phyloP scores from a whole-genome alignment of 805 yeast genomes.

The Ogataea siamensis region DNA sequence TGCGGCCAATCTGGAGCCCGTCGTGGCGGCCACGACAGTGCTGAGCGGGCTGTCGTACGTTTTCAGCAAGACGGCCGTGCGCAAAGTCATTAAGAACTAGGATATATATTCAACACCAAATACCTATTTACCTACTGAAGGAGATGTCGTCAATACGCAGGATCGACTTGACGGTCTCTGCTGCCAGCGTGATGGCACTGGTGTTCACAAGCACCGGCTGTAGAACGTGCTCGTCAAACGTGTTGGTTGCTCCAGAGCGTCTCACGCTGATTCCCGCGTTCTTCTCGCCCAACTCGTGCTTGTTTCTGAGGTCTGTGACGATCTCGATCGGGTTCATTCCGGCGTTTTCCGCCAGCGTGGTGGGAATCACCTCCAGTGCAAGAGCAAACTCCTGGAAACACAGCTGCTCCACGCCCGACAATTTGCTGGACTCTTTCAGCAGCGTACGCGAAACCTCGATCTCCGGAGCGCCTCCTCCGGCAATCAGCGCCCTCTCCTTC shows the following conservation, averaged over 20 bases:
- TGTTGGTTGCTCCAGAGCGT: slow-evolving; percentile 88
- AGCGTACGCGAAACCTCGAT: slow-evolving; percentile 79
- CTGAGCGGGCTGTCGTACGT: slow-evolving; percentile 78
- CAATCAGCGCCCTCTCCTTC: slow-evolving; percentile 83
- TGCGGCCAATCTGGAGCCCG: slow-evolving; percentile 40
- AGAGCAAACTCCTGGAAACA: slow-evolving; percentile 91
- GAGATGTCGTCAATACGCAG: slow-evolving; percentile 97
- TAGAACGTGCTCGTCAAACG: slow-evolving; percentile 88
- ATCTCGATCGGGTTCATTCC: slow-evolving; percentile 89
- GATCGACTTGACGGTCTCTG: slow-evolving; percentile 95
- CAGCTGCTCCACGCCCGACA: slow-evolving; percentile 84
- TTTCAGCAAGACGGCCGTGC: slow-evolving; percentile 64
- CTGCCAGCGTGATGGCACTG: slow-evolving; percentile 89
- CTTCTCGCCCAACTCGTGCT: slow-evolving; percentile 86
- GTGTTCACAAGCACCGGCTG: slow-evolving; percentile 96
- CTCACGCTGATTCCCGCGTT: slow-evolving; percentile 96
- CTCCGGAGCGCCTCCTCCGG: slow-evolving; percentile 99
- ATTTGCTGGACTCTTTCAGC: slow-evolving; percentile 64
- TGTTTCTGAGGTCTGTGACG: slow-evolving; percentile 86
- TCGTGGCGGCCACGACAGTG: slow-evolving; percentile 69
- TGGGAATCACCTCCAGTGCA: slow-evolving; percentile 90
- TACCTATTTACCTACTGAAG: slow-evolving; percentile 59
- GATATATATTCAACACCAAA: slow-evolving; percentile 1
- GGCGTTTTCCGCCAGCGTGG: slow-evolving; percentile 92
- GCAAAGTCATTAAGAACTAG: slow-evolving; percentile 1